Evolutionary conservation across 2,329 filamentous ascomycete genomes (phyloP), one percentile per base, ranked within the genome.

Genomic region (Teratosphaeria epicoccoides): DNA sequence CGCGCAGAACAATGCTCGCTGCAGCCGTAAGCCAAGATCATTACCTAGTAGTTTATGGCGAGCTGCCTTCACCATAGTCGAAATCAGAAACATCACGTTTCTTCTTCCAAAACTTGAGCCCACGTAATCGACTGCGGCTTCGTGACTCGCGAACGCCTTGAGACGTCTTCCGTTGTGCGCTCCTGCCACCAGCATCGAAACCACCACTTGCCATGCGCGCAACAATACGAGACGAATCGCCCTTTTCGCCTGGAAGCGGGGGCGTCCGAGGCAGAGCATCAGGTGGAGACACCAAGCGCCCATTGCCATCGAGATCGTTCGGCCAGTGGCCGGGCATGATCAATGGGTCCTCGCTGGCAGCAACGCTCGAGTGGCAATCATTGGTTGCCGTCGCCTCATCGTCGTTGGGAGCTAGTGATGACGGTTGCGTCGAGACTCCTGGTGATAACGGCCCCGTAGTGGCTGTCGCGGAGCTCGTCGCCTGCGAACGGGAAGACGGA

Each of bases 91-190:
- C 51, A 46, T 63, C 63, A 43, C 57, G 57, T 49, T 61, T 61
- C 55, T 63, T 65, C 56, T 63, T 65, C 66, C 66, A 69, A 49
- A 69, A 69, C 52, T 66, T 66, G 48, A 69, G 53, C 0, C 64
- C 61, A 37, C 66, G 59, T 49, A 69, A 54, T 23, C 64, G 61
- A 55, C 66, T 68, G 43, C 66, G 61, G 54, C 63, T 66, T 40
- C 66, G 58, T 45, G 63, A 66, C 46, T 64, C 62, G 33, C 64
- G 57, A 22, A 63, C 40, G 12, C 49, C 56, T 11, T 49, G 51
- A 10, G 57, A 58, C 12, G 53, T 50, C 28, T 56, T 59, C n/a
- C 56, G 20, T 5, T 46, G 24, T 46, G 53, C 33, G 33, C 37
- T 47, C 51, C 57, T 29, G 55, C 44, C 46, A 47, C 47, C 23